Base-by-base conservation (phyloP, 2,329 filamentous ascomycete genomes). In the Helicocarpus griseus region DNA sequence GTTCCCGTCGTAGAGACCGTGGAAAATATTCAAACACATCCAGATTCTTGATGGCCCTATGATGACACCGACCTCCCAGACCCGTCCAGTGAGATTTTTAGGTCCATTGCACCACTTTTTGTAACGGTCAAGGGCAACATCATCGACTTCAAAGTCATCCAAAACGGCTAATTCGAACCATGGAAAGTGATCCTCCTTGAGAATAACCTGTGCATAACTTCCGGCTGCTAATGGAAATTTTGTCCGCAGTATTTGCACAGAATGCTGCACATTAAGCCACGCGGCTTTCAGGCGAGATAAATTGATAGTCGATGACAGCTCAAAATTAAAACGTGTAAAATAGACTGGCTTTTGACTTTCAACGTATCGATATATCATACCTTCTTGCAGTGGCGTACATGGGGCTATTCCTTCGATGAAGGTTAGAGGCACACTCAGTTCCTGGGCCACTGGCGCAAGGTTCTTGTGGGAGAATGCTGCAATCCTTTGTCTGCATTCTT, bases 351-450 rank as follows among this genome's bases (percentile, higher is more conserved):
- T 64, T 0, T 75, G 68, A 17, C 72, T 80, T 8, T 80, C 77
- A 35, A 86, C 64, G 22, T 82, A 83, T 46, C 82, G 78, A 5
- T 85, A 85, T 47, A 95, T 81, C 73, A 96, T 91, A 0, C 89
- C 90, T 63, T 91, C 82, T 61, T 96, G 90, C 1, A 95, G 71
- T 0, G 89, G 80, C 0, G 90, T 94, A 63, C 90, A 95, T 3
- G 89, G 90, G 0, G 81, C 81, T 48, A 95, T 79, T 53, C 80
- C 79, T 61, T 93, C 85, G 8, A 95, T 77, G 1, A 81, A 72
- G 5, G 68, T 62, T 1, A 72, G 65, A 0, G 71, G 60, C 1
- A 84, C 56, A 0, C 68, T 67, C 0, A 95, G 69, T 3, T 72
- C 67, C 5, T 72, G 71, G 17, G 79, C 79, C 5, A 79, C 75